phyloP scores from a whole-genome alignment of 192 early-diverging fungal species.

The Gonapodya prolifera region DNA sequence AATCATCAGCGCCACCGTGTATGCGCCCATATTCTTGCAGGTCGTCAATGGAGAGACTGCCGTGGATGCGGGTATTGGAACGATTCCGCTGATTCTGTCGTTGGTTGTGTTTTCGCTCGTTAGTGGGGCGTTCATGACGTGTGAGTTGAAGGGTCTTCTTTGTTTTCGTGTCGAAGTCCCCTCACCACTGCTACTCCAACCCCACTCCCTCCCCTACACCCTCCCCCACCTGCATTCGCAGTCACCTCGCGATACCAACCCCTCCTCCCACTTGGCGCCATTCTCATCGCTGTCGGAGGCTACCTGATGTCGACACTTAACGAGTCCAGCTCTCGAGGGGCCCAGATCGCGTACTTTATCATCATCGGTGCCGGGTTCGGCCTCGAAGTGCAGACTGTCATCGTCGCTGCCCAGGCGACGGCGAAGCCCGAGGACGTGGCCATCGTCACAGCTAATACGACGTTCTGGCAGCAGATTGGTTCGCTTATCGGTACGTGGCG shows the following conservation, averaged over 20 bases:
- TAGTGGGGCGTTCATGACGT: slow-evolving; percentile 34
- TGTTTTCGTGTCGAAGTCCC: too few relatives aligned
- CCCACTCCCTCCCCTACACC: too few relatives aligned
- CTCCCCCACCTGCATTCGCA: too few relatives aligned
- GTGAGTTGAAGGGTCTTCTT: too few relatives aligned
- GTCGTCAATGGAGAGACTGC: slow-evolving; percentile 39
- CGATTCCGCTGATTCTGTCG: slow-evolving; percentile 44
- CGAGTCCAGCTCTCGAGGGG: slow-evolving; percentile 26
- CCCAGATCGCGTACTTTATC: slow-evolving; percentile 36
- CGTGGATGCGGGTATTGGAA: slow-evolving; percentile 41
- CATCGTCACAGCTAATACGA: slow-evolving; percentile 33
- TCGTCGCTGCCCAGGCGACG: slow-evolving; percentile 25
- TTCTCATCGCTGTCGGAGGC: slow-evolving; percentile 31
- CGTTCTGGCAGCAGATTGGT: too few relatives aligned
- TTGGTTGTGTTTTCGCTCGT: slow-evolving; percentile 37
- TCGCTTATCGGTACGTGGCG: too few relatives aligned
- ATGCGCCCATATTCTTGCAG: too few relatives aligned
- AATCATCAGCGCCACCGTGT: slow-evolving; percentile 39
- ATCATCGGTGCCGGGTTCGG: slow-evolving; percentile 40
- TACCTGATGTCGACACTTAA: slow-evolving; percentile 44
- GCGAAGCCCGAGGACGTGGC: slow-evolving; percentile 35
- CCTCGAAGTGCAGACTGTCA: slow-evolving; percentile 33
- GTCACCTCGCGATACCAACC: slow-evolving; percentile 30
- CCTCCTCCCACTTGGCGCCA: slow-evolving; percentile 36
- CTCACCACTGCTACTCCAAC: too few relatives aligned